Evolutionary conservation across 257 asterid genomes (phyloP).

Genomic region (Solanum tacnaense): DNA sequence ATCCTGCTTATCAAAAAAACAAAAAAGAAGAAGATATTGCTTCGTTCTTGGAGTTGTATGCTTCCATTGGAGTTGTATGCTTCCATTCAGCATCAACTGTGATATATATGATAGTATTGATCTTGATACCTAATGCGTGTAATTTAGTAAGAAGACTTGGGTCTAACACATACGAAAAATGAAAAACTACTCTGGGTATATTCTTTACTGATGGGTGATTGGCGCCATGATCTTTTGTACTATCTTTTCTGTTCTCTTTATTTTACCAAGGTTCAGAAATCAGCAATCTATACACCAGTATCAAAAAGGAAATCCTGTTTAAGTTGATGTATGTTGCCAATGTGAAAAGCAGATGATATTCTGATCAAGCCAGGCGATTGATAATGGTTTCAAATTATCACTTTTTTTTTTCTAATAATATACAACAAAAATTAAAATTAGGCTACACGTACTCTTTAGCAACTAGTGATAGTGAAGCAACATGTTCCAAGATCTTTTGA

Average conservation of each 20-base stretch:
- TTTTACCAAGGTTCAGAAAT: background rate
- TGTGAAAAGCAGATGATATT: background rate
- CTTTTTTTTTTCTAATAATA: background rate
- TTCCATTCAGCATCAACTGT: background rate
- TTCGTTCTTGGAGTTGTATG: background rate
- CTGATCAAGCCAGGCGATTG: background rate
- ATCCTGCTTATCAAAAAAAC: background rate
- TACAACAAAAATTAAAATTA: background rate
- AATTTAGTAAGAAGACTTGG: background rate
- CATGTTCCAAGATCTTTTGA: background rate
- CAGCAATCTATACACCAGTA: background rate
- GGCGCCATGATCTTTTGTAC: background rate
- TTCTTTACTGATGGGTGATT: background rate
- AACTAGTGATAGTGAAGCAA: background rate
- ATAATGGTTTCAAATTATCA: background rate
- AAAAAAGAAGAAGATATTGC: background rate
- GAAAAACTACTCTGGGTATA: background rate
- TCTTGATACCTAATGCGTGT: background rate
- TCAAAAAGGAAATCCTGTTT: background rate
- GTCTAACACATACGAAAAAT: background rate
- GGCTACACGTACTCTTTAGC: background rate
- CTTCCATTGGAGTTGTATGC: background rate
- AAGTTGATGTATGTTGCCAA: background rate
- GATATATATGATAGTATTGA: background rate
- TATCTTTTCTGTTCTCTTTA: background rate